Evolutionary conservation across 768 basidiomycete genomes (phyloP).

Genomic region (Hortiboletus campestris): DNA sequence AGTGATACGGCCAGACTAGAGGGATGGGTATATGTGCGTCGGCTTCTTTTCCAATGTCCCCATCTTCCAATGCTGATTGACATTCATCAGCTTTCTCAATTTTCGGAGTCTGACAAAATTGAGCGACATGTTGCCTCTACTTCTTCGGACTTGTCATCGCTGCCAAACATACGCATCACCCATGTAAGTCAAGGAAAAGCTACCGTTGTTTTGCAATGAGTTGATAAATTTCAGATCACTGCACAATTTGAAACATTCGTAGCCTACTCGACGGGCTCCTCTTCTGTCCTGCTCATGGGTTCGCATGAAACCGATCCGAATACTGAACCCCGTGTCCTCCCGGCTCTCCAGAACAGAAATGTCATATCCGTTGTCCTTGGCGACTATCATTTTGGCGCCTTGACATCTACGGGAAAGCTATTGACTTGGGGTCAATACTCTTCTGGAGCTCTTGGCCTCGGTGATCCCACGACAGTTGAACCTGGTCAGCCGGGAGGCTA

Average conservation of each 20-base stretch:
- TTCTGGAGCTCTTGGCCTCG: conserved; percentile 81
- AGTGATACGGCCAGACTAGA: conserved; percentile 37
- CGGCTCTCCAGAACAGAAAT: conserved; percentile 68
- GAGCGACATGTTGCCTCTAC: conserved; percentile 44
- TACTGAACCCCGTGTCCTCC: conserved; percentile 58
- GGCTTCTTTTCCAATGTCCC: neutral
- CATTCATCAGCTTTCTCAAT: conserved; percentile 61
- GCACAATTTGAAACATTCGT: conserved; percentile 83
- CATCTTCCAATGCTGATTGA: neutral
- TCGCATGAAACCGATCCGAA: conserved; percentile 42
- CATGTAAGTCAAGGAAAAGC: conserved; percentile 55
- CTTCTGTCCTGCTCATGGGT: conserved; percentile 76
- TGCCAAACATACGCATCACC: conserved; percentile 60
- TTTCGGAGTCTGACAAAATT: conserved; percentile 61
- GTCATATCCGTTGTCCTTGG: conserved; percentile 89
- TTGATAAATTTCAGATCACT: conserved; percentile 55
- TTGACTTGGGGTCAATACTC: conserved; percentile 81
- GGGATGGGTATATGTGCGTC: conserved; percentile 77
- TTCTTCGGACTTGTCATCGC: conserved; percentile 36
- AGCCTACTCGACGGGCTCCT: conserved; percentile 70
- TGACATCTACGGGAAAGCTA: conserved; percentile 73
- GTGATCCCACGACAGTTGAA: conserved; percentile 59
- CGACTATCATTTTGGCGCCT: conserved; percentile 89
- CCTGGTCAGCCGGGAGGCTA: conserved; percentile 63
- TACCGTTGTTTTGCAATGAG: neutral